phyloP scores from a whole-genome alignment of 2,329 filamentous ascomycete species.

The Botrytis deweyae region DNA sequence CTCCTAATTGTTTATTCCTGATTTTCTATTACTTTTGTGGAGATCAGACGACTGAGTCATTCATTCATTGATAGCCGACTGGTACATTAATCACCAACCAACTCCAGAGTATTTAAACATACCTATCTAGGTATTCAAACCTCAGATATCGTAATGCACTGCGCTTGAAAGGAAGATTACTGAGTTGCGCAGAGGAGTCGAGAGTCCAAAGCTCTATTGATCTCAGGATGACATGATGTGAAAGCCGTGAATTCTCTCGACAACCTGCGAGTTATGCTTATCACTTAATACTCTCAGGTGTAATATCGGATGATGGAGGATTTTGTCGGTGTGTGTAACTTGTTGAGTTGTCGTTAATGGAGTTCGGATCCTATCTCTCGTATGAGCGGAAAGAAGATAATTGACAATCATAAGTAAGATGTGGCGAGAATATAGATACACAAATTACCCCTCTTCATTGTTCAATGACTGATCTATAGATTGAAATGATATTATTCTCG shows the following conservation, averaged over 20 bases:
- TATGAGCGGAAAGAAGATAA: neutral
- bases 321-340: too few relatives aligned
- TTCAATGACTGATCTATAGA: fast-evolving
- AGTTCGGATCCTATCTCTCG: neutral
- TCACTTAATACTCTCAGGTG: too few relatives aligned
- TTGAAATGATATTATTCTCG: neutral
- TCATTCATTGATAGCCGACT: neutral
- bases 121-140: fast-evolving
- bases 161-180: neutral
- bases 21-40: neutral
- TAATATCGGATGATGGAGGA: too few relatives aligned
- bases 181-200: neutral
- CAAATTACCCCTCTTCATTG: neutral
- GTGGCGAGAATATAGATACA: neutral
- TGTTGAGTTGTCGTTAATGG: neutral
- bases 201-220: neutral
- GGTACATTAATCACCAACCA: fast-evolving
- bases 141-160: neutral
- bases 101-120: too few relatives aligned
- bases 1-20: too few relatives aligned
- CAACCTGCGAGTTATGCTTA: too few relatives aligned
- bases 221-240: too few relatives aligned
- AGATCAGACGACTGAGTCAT: neutral
- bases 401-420: neutral
- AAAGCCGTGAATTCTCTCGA: too few relatives aligned